A percentile compares a stretch with the other conserved stretches of the same genome.
Conservation (phyloP, 345 rosid species). For the Mallotus nudiflorus region DNA sequence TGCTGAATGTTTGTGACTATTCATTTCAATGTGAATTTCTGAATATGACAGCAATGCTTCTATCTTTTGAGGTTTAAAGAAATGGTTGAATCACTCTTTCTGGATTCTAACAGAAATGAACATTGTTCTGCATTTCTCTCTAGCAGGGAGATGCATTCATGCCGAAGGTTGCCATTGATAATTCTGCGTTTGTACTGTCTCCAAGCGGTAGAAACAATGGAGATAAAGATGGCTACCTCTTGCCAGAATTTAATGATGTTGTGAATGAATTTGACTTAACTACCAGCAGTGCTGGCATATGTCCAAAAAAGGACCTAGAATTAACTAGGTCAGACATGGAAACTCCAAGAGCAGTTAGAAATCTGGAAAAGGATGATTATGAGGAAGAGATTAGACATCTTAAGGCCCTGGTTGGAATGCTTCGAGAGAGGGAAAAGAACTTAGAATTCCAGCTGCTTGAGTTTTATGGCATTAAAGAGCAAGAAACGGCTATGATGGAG, state of each 20-base stretch:
- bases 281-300: constrained; percentile 12
- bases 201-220: constrained; percentile 36
- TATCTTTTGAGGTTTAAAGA: background rate
- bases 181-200: constrained; percentile 30
- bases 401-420: constrained; percentile 51
- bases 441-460: constrained; percentile 76
- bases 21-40: too few relatives aligned
- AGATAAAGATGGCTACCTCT: constrained; percentile 52
- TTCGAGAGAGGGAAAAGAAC: constrained; percentile 69
- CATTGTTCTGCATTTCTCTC: constrained; percentile 5
- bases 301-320: constrained; percentile 43
- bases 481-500: constrained; percentile 67
- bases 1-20: too few relatives aligned
- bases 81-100: background rate
- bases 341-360: constrained; percentile 39
- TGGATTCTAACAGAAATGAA: background rate
- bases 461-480: constrained; percentile 84
- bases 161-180: constrained; percentile 33
- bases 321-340: constrained; percentile 40
- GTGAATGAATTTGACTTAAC: constrained; percentile 45
- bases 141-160: constrained; percentile 33
- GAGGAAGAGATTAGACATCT: constrained; percentile 65
- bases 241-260: constrained; percentile 56
- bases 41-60: too few relatives aligned
- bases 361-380: constrained; percentile 45